Evolutionary conservation across 306 rosid genomes (phyloP).

Genomic region (Fragaria nilgerrensis): DNA sequence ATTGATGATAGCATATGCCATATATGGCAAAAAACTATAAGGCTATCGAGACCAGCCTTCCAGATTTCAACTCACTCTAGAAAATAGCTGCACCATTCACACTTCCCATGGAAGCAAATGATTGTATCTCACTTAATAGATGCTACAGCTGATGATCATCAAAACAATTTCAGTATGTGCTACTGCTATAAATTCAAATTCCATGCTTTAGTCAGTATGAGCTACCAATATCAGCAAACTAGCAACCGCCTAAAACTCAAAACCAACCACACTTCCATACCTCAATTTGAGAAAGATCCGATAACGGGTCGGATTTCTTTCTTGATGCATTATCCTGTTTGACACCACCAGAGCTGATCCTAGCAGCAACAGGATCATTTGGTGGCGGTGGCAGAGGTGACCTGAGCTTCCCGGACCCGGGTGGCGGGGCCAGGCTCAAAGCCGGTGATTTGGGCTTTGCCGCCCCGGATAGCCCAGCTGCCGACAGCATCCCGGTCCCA

Average conservation of each 20-base stretch:
- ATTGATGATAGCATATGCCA: neutral
- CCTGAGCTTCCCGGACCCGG: constrained; percentile 72
- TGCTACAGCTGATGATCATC: neutral
- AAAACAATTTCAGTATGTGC: neutral
- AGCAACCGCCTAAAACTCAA: neutral
- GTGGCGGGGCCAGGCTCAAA: constrained; percentile 85
- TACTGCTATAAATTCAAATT: neutral
- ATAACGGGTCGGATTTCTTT: constrained; percentile 55
- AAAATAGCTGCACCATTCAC: neutral
- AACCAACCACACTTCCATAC: constrained; percentile 36
- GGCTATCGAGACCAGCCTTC: neutral
- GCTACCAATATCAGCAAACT: neutral
- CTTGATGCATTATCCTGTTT: constrained; percentile 38
- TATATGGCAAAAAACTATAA: neutral
- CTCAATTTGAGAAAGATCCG: constrained; percentile 93
- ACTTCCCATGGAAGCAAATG: neutral
- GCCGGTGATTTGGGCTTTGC: constrained; percentile 54
- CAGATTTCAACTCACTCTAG: neutral
- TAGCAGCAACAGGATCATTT: constrained; percentile 77
- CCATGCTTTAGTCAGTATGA: neutral
- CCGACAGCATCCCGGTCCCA: constrained; percentile 95
- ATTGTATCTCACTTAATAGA: neutral
- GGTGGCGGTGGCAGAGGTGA: constrained; percentile 95
- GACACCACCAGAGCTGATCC: constrained; percentile 50
- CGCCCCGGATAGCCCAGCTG: constrained; percentile 75